These are phyloP conservation scores for Thalassiosira delicatula DNA, from an alignment of 352 stramenopile genomes.

Conservation along the genomic window DNA sequence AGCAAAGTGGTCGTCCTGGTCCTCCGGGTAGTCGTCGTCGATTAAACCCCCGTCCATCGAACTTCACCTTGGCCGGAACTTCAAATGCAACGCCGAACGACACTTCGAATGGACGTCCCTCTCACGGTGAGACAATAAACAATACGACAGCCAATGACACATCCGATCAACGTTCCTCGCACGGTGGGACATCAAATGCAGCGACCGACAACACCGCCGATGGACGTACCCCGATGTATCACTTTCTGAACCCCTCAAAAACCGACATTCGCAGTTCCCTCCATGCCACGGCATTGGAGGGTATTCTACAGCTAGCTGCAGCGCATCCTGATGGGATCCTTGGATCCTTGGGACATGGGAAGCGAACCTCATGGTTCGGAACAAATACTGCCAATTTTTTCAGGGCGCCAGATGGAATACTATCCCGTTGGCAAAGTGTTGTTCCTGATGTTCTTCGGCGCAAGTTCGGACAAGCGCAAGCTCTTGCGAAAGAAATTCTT, in stretches of 20 bases:
- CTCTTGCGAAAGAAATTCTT: constrained; percentile 7
- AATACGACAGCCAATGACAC: no score
- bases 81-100: no score
- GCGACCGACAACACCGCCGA: no score
- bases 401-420: neutral
- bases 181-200: neutral
- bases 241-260: neutral
- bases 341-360: neutral
- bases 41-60: no score
- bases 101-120: no score
- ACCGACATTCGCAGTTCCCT: neutral
- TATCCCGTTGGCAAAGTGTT: neutral
- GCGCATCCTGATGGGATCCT: neutral
- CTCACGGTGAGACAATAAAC: no score
- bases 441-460: neutral
- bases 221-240: neutral
- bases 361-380: neutral
- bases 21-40: no score
- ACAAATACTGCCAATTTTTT: neutral
- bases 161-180: no score
- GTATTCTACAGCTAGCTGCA: constrained; percentile 1
- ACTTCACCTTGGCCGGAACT: no score
- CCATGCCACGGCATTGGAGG: constrained; percentile 4
- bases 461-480: constrained; percentile 12
- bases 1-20: no score